Evolutionary conservation across 2,329 filamentous ascomycete species (phyloP), one percentile per base, ranked within the genome.

Genomic region (Biscogniauxia mediterranea): DNA sequence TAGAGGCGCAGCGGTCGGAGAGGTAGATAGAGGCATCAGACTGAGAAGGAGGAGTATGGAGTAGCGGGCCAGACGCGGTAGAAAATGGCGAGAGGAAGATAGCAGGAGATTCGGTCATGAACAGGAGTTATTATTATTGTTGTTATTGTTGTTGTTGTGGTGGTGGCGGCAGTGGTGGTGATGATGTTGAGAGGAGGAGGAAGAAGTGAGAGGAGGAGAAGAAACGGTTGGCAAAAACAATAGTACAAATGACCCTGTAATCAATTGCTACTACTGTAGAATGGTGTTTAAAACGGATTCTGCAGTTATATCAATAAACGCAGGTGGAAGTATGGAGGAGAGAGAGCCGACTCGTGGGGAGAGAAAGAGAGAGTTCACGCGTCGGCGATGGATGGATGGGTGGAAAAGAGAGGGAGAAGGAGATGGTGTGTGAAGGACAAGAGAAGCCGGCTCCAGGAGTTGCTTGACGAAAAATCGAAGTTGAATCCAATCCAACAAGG

Each of bases 11-110:
- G 89, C 83, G 79, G 87, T 85, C 76, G 84, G 83, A 70, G 86
- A 85, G 80, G 91, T 89, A 81, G 91, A 88, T 85, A 91, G 86
- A 89, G 89, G 89, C 92, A 96, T 96, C 85, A 92, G 90, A 89
- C 84, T 81, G 80, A 78, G 79, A 76, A 77, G 72, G 77, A 77
- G 72, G 77, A 73, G 73, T 73, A 76, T 73, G 77, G 79, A 76
- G 77, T 72, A 77, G 74, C 72, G 74, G 76, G 72, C 70, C 46
- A 55, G 59, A 3, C 59, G 59, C 54, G 50, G 51, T 23, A 26
- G 26, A 5, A 26, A 58, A 50, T 21, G 55, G 26, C 28, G 56
- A 55, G 13, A 32, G 54, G 42, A 46, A 52, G 52, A 54, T 38
- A 17, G 49, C 19, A 42, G 42, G 55, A 25, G 55, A 32, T 5